Evolutionary conservation across 2,329 filamentous ascomycete species (phyloP), one percentile per base, ranked within the genome.

Genomic region (Immersiporthe knoxdaviesiana): DNA sequence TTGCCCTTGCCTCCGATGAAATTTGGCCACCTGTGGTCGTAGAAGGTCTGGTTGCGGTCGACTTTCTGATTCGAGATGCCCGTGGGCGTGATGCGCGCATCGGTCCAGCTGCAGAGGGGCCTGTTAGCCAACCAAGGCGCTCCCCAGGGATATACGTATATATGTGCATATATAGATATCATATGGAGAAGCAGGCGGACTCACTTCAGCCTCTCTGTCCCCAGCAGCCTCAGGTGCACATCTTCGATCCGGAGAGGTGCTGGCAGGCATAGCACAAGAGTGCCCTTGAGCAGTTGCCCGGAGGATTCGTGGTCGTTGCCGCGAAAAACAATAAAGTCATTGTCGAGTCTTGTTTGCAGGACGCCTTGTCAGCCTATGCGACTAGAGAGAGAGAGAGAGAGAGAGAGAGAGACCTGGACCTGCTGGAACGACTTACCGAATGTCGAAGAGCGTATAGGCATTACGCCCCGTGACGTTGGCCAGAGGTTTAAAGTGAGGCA

Each of bases 241-340:
- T 92, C 90, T 76, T 94, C 91, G 44, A 93, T 87, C 69, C 88
- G 90, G 69, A 94, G 80, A 0, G 90, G 83, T 54, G 90, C 84
- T 30, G 88, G 88, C 47, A 95, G 83, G 76, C 92, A 94, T 47
- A 95, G 83, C 47, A 94, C 90, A 41, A 95, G 81, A 32, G 87
- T 88, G 61, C 92, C 92, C 76, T 90, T 92, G 73, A 96, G 81
- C 66, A 92, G 80, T 75, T 93, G 91, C 71, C 91, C 92, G 58
- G 91, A 87, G 61, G 92, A 91, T 77, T 95, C 92, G 77, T 91
- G 85, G 68, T 92, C 90, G 73, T 82, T 86, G 70, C 92, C 92
- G 66, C 92, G 90, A 72, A 96, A 91, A 39, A 95, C 90, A 70
- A 95, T 88, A 68, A 94, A 92, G 75, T 93, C 90, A 75, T 91